A percentile compares a stretch with the other conserved stretches of the same genome.
Evolutionary conservation across 805 yeast species (phyloP).

Genomic region (Metschnikowia gelsemii): DNA sequence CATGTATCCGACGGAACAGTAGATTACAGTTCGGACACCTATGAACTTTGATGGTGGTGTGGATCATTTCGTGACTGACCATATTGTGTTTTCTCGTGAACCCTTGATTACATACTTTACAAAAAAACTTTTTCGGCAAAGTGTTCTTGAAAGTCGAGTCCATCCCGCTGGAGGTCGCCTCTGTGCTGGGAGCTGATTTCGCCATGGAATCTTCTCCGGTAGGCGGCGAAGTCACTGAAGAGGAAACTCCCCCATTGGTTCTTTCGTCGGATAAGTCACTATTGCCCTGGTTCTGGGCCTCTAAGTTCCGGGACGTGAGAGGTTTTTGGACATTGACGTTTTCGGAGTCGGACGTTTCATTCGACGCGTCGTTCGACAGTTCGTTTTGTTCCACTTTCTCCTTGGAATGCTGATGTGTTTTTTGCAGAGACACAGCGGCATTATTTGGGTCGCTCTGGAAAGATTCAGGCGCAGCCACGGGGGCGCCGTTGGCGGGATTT

Average conservation of each 20-base stretch:
- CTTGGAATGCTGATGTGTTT: constrained; percentile 10
- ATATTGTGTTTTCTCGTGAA: constrained; percentile 74
- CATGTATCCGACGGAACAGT: constrained; percentile 70
- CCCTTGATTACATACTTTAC: constrained; percentile 59
- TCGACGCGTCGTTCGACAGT: constrained; percentile 22
- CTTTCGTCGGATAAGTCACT: not conserved
- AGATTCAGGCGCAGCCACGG: constrained; percentile 6
- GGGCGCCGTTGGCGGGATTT: not conserved
- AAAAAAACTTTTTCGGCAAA: constrained; percentile 40
- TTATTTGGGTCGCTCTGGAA: constrained; percentile 1
- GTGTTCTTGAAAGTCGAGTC: not conserved
- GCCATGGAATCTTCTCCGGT: constrained; percentile 9
- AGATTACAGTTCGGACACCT: constrained; percentile 59
- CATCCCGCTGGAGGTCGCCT: constrained; percentile 1
- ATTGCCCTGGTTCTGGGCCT: constrained; percentile 4
- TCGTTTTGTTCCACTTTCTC: constrained; percentile 17
- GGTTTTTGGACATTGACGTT: constrained; percentile 9
- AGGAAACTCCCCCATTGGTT: not conserved
- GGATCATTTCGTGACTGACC: constrained; percentile 69
- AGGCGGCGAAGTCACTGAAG: constrained; percentile 9
- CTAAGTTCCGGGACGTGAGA: constrained; percentile 9
- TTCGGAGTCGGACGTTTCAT: constrained; percentile 23
- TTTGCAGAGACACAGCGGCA: not conserved
- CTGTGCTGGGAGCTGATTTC: constrained; percentile 1
- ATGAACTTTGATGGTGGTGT: constrained; percentile 63